These are phyloP conservation scores for Lumnitzera littorea DNA, from an alignment of 345 rosid species.

Conservation along the genomic window DNA sequence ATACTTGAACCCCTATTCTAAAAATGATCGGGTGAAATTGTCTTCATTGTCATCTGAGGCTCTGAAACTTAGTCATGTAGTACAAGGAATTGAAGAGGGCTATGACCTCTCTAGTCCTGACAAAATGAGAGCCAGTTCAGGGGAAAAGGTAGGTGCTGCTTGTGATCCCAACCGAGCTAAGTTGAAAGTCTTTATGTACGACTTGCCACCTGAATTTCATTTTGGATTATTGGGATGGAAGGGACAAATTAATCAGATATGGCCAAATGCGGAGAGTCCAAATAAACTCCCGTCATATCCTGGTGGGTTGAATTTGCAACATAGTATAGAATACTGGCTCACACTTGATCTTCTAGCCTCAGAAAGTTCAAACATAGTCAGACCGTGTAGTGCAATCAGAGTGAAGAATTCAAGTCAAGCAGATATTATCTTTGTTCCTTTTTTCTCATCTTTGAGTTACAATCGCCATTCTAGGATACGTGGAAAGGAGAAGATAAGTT, in stretches of 20 bases:
- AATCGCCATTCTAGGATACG: slow-evolving; percentile 58
- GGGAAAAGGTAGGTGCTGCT: slow-evolving; percentile 9
- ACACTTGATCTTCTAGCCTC: slow-evolving; percentile 85
- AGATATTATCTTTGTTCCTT: slow-evolving; percentile 73
- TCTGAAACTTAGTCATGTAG: not conserved
- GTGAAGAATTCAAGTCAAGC: slow-evolving; percentile 59
- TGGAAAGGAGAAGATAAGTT: slow-evolving; percentile 44
- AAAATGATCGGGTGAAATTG: slow-evolving; percentile 20
- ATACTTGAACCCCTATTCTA: slow-evolving; percentile 25
- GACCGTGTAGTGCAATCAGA: slow-evolving; percentile 53
- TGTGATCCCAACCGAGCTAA: slow-evolving; percentile 23
- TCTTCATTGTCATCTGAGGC: slow-evolving; percentile 18
- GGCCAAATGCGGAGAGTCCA: slow-evolving; percentile 52
- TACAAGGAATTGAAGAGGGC: slow-evolving; percentile 9
- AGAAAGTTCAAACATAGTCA: slow-evolving; percentile 22
- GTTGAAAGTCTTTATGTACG: slow-evolving; percentile 76
- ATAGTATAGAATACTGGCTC: slow-evolving; percentile 92
- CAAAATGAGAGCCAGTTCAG: slow-evolving; percentile 3
- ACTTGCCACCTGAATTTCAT: slow-evolving; percentile 77
- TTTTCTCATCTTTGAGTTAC: slow-evolving; percentile 77
- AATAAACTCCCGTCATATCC: slow-evolving; percentile 51
- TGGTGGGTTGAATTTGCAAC: slow-evolving; percentile 85
- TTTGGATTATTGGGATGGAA: slow-evolving; percentile 83
- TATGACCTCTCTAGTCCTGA: too few relatives aligned
- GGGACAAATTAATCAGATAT: slow-evolving; percentile 34